Evolutionary conservation across 169 alveolate genomes (phyloP), one percentile per base, ranked within the genome.

Genomic region (Perkinsus marinus): DNA sequence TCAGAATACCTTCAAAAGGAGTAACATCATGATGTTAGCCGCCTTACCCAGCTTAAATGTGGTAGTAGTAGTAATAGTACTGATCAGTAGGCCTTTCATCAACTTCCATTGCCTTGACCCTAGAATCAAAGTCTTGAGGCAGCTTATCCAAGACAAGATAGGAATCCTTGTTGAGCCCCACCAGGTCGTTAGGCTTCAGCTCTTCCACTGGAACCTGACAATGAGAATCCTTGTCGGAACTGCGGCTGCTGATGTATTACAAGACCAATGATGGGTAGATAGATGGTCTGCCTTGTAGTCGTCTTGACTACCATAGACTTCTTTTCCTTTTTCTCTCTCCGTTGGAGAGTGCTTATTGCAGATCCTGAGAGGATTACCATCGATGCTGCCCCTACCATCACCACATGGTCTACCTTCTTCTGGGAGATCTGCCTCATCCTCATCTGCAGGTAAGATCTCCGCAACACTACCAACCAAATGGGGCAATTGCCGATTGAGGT

Each of bases 101-200:
- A 38, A 99, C 99, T 96, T 99, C 99, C 99, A 98, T 98, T 22
- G 99, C 99, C 94, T 98, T 98, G 30, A 99, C 99, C 69, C 99
- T 94, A 39, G 99, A 97, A 94, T 99, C 99, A 93, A 92, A 89
- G 93, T 99, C 99, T 19, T 99, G 98, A 0, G 99, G 99, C n/a
- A 99, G 96, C 94, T 99, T 99, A 94, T 98, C 99, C 93, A 98
- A 96, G 39, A 99, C 98, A 93, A 99, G 96, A 94, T 98, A 99
- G 68, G 98, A 96, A 93, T 98, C 99, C 95, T 98, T 98, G 96
- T 99, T 99, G 89, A 98, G 99, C 36, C 99, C 99, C 26, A 99
- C 99, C 94, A 98, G 95, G 92, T 98, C 99, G 36, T 93, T 93
- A 3, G 99, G 99, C 92, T 96, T 97, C 57, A 98, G 95, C 92